These are phyloP conservation scores for Leccinum truebloodii DNA, from an alignment of 768 basidiomycete species.

Conservation along the genomic window DNA sequence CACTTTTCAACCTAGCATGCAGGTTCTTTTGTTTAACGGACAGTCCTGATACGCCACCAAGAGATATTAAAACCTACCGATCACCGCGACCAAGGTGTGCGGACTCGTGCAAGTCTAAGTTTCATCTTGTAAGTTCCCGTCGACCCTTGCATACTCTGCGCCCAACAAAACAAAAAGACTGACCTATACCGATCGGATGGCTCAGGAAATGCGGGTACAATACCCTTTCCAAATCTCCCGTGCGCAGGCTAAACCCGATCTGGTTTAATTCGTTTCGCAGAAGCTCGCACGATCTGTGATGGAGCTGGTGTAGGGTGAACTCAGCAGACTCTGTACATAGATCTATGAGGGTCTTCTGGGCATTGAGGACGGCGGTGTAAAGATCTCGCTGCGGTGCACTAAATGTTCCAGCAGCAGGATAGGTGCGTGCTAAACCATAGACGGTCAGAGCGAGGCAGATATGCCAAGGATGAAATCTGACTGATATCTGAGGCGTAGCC, in stretches of 20 bases:
- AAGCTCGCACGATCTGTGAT: slow-evolving; percentile 66
- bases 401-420: slow-evolving; percentile 82
- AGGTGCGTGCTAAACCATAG: slow-evolving; percentile 68
- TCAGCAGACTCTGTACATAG: slow-evolving; percentile 59
- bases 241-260: slow-evolving; percentile 43
- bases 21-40: slow-evolving; percentile 10
- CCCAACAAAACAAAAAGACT: slow-evolving; percentile 22
- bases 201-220: slow-evolving; percentile 93
- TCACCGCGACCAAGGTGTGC: slow-evolving; percentile 54
- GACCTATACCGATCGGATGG: slow-evolving; percentile 90
- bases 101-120: slow-evolving; percentile 86
- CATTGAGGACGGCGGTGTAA: slow-evolving; percentile 75
- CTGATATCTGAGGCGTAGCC: slow-evolving; percentile 97
- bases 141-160: slow-evolving; percentile 4
- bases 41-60: slow-evolving; percentile 1
- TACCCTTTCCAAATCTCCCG: slow-evolving; percentile 62
- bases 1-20: slow-evolving; percentile 59
- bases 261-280: slow-evolving; percentile 74
- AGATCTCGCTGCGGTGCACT: slow-evolving; percentile 79
- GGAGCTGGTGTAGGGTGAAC: slow-evolving; percentile 73
- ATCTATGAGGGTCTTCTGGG: slow-evolving; percentile 64
- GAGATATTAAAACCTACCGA: slow-evolving; percentile 40
- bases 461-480: slow-evolving; percentile 35
- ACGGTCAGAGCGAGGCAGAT: slow-evolving; percentile 7
- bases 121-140: slow-evolving; percentile 17